Evolutionary conservation across 192 early-diverging fungal genomes (phyloP), one percentile per base, ranked within the genome.

Genomic region (Helicostylum pulchrum): DNA sequence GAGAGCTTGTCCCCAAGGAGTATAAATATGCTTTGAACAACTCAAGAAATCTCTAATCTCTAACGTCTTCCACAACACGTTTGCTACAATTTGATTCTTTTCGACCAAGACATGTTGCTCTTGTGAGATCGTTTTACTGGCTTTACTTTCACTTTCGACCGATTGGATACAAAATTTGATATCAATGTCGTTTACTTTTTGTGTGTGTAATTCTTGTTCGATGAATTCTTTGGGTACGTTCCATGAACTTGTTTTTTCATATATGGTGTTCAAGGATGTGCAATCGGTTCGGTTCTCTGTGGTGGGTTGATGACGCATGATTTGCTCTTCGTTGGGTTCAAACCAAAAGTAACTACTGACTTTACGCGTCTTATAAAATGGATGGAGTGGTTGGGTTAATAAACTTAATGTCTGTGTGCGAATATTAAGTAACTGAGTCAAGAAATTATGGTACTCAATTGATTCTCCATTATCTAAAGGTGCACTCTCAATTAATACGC

Each of bases 391-490:
- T n/a, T 73, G 74, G 19, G 85, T 82, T 42, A 85, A 70, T 64
- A 85, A 54, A 3, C 78, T 75, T 44, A 87, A 73, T 10, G 85
- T 83, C 56, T 79, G 82, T 19, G 80, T 78, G 51, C 83, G 80
- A 52, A 90, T 75, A 21, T 80, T 70, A 63, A 87, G 70, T 55
- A 89, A 70, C 34, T 83, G 80, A 2, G 77, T 77, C 48, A 90
- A 73, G 42, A 91, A 83, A 11, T 74, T 75, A 62, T 71, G 84
- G 74, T 91, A 91, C 75, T 93, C 90, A 43, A 55, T 59, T 0
- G 88, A 85, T 75, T 93, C 91, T n/a, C 91, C 91, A 67, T 90
- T 91, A 75, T 89, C 88, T 4, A 89, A 63, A 7, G 91, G 91
- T 46, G 90, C 71, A 21, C 78, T 87, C 70, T 91, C 91, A 15